These are phyloP conservation scores for Sclerotinia minor DNA, from an alignment of 2,329 filamentous ascomycete genomes.

Conservation along the genomic window DNA sequence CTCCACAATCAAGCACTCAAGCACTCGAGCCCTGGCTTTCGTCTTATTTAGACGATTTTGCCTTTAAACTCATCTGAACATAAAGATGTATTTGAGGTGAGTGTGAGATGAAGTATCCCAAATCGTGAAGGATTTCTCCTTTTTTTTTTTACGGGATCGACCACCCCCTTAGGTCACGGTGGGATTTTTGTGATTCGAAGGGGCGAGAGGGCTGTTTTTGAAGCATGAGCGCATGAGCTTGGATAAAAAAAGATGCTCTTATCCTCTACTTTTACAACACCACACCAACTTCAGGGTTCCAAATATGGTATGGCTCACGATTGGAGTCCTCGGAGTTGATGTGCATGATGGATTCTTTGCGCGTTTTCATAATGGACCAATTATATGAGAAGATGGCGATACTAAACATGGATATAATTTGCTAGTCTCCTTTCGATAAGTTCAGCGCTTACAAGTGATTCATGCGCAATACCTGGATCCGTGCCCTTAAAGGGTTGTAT, in stretches of 20 bases:
- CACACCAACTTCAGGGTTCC: conserved; percentile 27
- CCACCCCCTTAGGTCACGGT: conserved; percentile 20
- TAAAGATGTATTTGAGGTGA: conserved; percentile 27
- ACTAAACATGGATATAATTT: conserved; percentile 14
- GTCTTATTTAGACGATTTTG: conserved; percentile 35
- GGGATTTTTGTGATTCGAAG: conserved; percentile 11
- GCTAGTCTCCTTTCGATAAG: conserved; percentile 18
- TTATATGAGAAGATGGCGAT: background rate
- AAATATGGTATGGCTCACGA: conserved; percentile 33
- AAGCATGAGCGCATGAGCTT: conserved; percentile 13
- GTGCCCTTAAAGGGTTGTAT: conserved; percentile 9
- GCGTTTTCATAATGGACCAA: conserved; percentile 1
- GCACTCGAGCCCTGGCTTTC: conserved; percentile 27
- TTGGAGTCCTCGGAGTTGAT: conserved; percentile 29
- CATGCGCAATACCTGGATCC: conserved; percentile 10
- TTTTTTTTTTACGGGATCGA: conserved; percentile 3
- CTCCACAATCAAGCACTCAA: conserved; percentile 28
- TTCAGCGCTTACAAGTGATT: conserved; percentile 18
- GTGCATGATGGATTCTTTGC: conserved; percentile 25
- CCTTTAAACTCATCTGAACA: conserved; percentile 34
- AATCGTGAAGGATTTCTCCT: conserved; percentile 1
- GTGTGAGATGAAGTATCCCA: conserved; percentile 30
- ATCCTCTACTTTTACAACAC: conserved; percentile 10
- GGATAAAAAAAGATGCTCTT: conserved; percentile 3
- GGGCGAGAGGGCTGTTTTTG: conserved; percentile 23